These are phyloP conservation scores for Primulina tabacum DNA, from an alignment of 257 asterid genomes.

Conservation along the genomic window DNA sequence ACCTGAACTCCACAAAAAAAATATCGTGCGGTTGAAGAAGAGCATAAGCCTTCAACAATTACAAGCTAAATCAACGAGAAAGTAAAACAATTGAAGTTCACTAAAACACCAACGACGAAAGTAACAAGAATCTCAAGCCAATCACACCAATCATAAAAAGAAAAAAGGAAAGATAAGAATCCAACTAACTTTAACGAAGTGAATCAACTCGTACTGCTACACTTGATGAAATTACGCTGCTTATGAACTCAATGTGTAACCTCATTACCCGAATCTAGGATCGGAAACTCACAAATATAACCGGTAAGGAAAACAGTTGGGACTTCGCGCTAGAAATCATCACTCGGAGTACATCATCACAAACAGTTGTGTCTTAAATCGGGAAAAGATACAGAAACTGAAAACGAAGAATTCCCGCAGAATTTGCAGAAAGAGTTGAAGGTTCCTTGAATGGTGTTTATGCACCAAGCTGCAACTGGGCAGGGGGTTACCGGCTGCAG, in stretches of 20 bases:
- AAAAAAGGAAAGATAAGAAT: slow-evolving; percentile 25
- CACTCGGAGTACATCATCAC: background rate
- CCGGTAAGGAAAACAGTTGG: background rate
- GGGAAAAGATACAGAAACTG: slow-evolving; percentile 2
- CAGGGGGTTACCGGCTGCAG: slow-evolving; percentile 42
- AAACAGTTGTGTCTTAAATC: slow-evolving; percentile 3
- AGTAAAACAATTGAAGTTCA: background rate
- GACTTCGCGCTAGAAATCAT: slow-evolving; percentile 14
- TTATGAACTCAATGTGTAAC: slow-evolving; percentile 21
- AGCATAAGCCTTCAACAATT: slow-evolving; percentile 10
- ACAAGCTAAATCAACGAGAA: slow-evolving; percentile 5
- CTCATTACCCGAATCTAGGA: slow-evolving; percentile 33
- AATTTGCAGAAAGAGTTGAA: slow-evolving; percentile 12
- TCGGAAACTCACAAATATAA: slow-evolving; percentile 26
- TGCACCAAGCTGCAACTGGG: slow-evolving; percentile 61
- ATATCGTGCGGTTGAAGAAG: slow-evolving; percentile 12
- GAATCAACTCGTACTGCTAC: slow-evolving; percentile 7
- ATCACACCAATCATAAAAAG: background rate
- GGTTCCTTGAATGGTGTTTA: slow-evolving; percentile 36
- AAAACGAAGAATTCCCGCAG: slow-evolving; percentile 21
- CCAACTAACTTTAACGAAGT: slow-evolving; percentile 25
- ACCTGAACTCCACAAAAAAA: background rate
- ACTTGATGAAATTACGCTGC: slow-evolving; percentile 27
- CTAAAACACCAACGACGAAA: background rate
- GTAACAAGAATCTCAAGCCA: background rate